Base-by-base conservation (phyloP, 768 basidiomycete species). In the Mycena metata region DNA sequence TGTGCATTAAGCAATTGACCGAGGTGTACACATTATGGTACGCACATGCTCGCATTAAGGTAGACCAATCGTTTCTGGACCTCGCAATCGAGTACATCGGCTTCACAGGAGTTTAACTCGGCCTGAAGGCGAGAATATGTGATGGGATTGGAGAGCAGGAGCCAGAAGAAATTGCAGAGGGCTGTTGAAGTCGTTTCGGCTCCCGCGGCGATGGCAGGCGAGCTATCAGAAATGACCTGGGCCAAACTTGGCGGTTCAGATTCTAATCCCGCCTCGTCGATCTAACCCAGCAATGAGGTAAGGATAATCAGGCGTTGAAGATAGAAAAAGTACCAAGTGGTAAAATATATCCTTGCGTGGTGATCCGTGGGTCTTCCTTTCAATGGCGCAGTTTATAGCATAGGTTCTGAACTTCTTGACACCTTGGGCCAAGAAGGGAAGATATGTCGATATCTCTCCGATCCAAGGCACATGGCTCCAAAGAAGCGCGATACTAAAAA, bases 341-440 rank as follows among this genome's bases (percentile, higher is more conserved):
- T 82, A 76, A 69, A 82, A 84, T 7, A 84, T 71, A 57, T 83
- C 82, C 47, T 78, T 80, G 42, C 76, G 75, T 2, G 76, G 68
- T 6, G 85, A 83, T 7, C 83, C 83, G 56, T 78, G 75, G 24
- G 74, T 69, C 67, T 79, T 76, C 69, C 86, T 75, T 52, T 75
- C 77, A 33, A 64, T 72, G 39, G 77, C 84, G 8, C 82, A 79
- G 50, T 80, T 77, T 50, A 78, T 75, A 39, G 83, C 82, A 60
- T 83, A 83, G 43, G 66, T 61, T 17, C 82, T 80, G 69, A 85
- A 83, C 51, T 76, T 79, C 64, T 83, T 83, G 68, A 83, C 72
- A 58, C 79, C 73, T 49, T 69, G 73, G 35, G 79, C 84, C 12
- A 84, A 70, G n/a, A 74, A 56, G 1, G 85, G 85, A 36, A 80